phyloP scores from a whole-genome alignment of 2,329 filamentous ascomycete species.

The Botryotinia calthae region DNA sequence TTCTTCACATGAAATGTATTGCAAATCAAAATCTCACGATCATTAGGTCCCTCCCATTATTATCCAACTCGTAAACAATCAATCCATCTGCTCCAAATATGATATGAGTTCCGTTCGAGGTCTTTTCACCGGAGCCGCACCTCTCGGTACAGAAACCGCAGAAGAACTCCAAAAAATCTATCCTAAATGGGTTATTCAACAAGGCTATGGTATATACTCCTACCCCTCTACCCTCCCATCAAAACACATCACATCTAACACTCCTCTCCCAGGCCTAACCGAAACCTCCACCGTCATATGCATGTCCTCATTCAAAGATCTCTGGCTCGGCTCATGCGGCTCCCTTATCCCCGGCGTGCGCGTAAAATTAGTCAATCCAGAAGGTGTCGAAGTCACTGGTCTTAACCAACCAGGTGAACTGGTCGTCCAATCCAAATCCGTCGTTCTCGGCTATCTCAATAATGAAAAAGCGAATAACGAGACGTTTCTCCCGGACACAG shows the following conservation, averaged over 20 bases:
- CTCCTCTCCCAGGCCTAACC: conserved; percentile 57
- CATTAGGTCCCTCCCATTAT: conserved; percentile 76
- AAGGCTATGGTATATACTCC: conserved; percentile 62
- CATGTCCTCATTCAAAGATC: conserved; percentile 58
- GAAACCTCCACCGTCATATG: conserved; percentile 72
- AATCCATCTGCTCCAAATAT: conserved; percentile 59
- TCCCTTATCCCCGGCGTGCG: conserved; percentile 63
- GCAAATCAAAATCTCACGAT: neutral
- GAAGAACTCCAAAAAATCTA: conserved; percentile 60
- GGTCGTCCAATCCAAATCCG: conserved; percentile 70
- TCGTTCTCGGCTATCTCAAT: conserved; percentile 81
- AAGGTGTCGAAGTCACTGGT: conserved; percentile 67
- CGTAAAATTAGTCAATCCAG: conserved; percentile 62
- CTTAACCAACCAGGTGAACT: conserved; percentile 74
- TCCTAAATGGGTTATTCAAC: conserved; percentile 62
- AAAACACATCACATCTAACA: neutral
- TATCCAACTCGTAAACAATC: conserved; percentile 69
- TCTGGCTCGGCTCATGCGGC: conserved; percentile 70
- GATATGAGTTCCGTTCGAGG: conserved; percentile 66
- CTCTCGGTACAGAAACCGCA: conserved; percentile 70
- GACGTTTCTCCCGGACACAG: conserved; percentile 66
- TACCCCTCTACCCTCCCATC: neutral
- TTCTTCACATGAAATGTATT: neutral
- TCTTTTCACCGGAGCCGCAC: conserved; percentile 75
- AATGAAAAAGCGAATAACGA: conserved; percentile 80